Base-by-base conservation (phyloP, 176 grass and related monocot genomes). In the Lolium multiflorum region DNA sequence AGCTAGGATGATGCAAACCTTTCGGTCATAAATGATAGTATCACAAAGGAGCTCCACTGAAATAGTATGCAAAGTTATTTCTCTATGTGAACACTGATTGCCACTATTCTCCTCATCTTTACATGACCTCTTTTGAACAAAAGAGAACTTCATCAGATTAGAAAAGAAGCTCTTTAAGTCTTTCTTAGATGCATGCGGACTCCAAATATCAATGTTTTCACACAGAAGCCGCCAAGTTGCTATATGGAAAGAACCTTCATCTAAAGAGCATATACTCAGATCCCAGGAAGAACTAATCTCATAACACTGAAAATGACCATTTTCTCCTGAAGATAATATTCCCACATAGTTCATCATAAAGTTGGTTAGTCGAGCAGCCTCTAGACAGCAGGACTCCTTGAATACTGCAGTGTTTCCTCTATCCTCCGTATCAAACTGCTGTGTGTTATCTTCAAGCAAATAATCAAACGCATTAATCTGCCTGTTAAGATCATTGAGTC, bases 141-240 rank as follows among this genome's bases (percentile, higher is more conserved):
- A 87, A 81, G 80, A 84, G 47, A 92, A 92, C 43, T 75, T 84
- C 79, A 98, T 80, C 81, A 98, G 71, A 87, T 90, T 84, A 65
- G 88, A 95, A 58, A 98, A 95, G 85, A 98, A 93, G 48, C 50
- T 85, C 60, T 90, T 94, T 71, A 98, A 74, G 89, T 90, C 81
- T 87, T 94, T 92, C 62, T 86, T 94, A 79, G 92, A 90, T 43
- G 87, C 90, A 94, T 96, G 88, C 44, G 82, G 37, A 82, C 82
- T 83, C 97, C 97, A 98, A 84, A 96, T 82, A 86, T 98, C 92
- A 88, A 98, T 89, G 84, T 98, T 96, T 60, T 82, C 86, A 86
- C 92, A 94, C 20, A 98, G 86, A 86, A 94, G 86, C 56, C 18
- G 69, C 97, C 97, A 98, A 90, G 94, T 85, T 91, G 83, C 87